Evolutionary conservation across 129 eudicot genomes (phyloP).

Genomic region (Centrapalus pauciflorus): DNA sequence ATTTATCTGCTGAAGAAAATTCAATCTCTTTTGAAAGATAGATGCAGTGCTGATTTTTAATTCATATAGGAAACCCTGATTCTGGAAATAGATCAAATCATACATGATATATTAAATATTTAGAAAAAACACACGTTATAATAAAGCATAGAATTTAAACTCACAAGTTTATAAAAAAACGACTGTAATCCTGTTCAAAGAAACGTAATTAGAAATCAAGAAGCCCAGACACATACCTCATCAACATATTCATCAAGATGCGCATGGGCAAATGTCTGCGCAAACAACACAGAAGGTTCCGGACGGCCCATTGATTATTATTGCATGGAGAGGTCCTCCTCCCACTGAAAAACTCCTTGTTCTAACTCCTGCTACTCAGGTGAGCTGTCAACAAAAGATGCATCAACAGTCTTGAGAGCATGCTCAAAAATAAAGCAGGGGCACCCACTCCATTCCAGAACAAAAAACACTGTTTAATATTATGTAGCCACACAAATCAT

Average conservation of each 20-base stretch:
- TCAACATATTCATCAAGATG: constrained; percentile 90
- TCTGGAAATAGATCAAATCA: constrained; percentile 4
- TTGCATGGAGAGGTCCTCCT: constrained; percentile 8
- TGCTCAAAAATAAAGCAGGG: not conserved
- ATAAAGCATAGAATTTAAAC: not conserved
- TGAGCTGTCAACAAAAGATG: not conserved
- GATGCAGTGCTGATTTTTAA: not conserved
- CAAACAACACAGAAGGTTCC: constrained; percentile 83
- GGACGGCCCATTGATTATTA: constrained; percentile 77
- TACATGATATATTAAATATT: not conserved
- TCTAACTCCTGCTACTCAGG: not conserved
- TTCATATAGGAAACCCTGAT: not conserved
- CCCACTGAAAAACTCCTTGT: not conserved
- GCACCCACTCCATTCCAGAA: not conserved
- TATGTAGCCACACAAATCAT: not conserved
- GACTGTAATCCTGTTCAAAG: not conserved
- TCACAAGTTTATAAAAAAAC: not conserved
- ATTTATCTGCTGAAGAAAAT: not conserved
- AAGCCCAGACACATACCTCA: constrained; percentile 45
- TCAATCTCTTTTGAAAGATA: not conserved
- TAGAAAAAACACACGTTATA: not conserved
- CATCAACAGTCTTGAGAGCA: constrained; percentile 7
- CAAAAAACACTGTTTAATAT: not conserved
- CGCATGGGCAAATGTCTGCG: constrained; percentile 89
- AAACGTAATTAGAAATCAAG: not conserved